Evolutionary conservation across 495 filamentous ascomycete species (phyloP).

Genomic region (Xylaria intraflava): DNA sequence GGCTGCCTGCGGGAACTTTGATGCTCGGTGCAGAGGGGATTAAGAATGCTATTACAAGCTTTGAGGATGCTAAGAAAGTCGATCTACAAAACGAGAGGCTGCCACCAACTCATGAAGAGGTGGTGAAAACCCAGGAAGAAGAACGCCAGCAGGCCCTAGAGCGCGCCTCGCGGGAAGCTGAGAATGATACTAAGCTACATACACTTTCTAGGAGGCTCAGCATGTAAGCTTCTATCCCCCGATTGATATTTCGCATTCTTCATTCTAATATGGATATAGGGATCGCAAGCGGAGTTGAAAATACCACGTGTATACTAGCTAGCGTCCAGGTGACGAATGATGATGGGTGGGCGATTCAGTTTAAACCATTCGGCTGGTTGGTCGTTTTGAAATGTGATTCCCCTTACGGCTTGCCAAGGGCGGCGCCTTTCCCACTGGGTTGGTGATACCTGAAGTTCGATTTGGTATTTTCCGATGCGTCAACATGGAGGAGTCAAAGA

Average conservation of each 20-base stretch:
- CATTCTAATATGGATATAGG: conserved; percentile 8
- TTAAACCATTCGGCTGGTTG: conserved; percentile 4
- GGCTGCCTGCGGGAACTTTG: conserved; percentile 88
- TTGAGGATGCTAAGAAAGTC: conserved; percentile 97
- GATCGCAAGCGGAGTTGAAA: conserved; percentile 23
- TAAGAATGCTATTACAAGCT: conserved; percentile 96
- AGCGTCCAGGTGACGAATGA: conserved; percentile 9
- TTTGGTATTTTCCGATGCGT: background rate
- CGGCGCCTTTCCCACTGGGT: background rate
- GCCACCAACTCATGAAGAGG: conserved; percentile 88
- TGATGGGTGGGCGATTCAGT: conserved; percentile 10
- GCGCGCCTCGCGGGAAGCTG: conserved; percentile 75
- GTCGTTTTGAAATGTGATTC: conserved; percentile 3
- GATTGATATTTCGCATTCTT: background rate
- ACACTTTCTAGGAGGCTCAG: conserved; percentile 83
- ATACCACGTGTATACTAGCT: conserved; percentile 11
- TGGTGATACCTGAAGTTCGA: background rate
- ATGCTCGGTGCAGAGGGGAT: conserved; percentile 98
- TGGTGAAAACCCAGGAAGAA: conserved; percentile 68
- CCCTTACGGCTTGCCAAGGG: background rate
- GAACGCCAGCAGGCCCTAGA: conserved; percentile 76
- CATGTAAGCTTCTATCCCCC: conserved; percentile 62
- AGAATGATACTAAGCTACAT: conserved; percentile 81
- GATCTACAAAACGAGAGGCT: conserved; percentile 94
- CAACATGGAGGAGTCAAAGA: conserved; percentile 7